Evolutionary conservation across 495 filamentous ascomycete genomes (phyloP).

Genomic region (Niebla homalea): DNA sequence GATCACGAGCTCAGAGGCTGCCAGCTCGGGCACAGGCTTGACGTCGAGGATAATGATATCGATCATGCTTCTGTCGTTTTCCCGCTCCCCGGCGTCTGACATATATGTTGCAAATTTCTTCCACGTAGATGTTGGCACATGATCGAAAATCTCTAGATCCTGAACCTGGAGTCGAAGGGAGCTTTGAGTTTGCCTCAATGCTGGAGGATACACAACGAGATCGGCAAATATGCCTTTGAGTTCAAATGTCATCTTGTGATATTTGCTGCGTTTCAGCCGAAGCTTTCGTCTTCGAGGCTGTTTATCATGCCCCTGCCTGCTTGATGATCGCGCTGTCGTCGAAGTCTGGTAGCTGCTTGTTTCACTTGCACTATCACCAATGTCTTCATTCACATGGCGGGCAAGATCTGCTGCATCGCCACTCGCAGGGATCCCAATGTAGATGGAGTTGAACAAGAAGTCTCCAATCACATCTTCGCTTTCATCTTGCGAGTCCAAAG

Average conservation of each 20-base stretch:
- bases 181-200: slow-evolving; percentile 65
- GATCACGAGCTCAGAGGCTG: slow-evolving; percentile 81
- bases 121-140: slow-evolving; percentile 92
- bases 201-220: slow-evolving; percentile 68
- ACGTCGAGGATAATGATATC: slow-evolving; percentile 82
- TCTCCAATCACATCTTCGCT: slow-evolving; percentile 82
- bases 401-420: slow-evolving; percentile 69
- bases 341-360: slow-evolving; percentile 73
- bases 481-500: slow-evolving; percentile 47
- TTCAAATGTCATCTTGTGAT: slow-evolving; percentile 93
- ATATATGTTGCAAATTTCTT: slow-evolving; percentile 95
- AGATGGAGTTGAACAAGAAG: slow-evolving; percentile 97
- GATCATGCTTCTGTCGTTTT: slow-evolving; percentile 76
- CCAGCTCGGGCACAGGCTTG: slow-evolving; percentile 65
- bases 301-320: slow-evolving; percentile 32
- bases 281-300: slow-evolving; percentile 43
- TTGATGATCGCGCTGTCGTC: slow-evolving; percentile 46
- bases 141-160: slow-evolving; percentile 85
- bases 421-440: slow-evolving; percentile 83
- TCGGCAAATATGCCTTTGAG: slow-evolving; percentile 77
- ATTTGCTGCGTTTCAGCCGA: slow-evolving; percentile 70
- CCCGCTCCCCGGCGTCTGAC: slow-evolving; percentile 68
- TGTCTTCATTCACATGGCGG: slow-evolving; percentile 70
- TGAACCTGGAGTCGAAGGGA: slow-evolving; percentile 70
- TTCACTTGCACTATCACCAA: slow-evolving; percentile 78